Base-by-base conservation (phyloP, 805 yeast genomes). In the Metschnikowia colocasiae region DNA sequence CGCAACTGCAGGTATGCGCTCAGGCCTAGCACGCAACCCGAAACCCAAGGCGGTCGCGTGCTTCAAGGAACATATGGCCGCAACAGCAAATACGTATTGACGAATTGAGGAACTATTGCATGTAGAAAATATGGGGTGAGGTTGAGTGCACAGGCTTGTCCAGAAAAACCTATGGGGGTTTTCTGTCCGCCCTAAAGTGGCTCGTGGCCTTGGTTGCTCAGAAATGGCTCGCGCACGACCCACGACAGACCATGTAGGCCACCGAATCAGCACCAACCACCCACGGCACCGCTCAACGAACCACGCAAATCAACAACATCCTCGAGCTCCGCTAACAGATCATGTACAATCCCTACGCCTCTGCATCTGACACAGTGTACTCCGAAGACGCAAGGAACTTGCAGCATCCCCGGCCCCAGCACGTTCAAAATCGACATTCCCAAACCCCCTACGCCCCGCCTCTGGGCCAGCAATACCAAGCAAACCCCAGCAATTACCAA, bases 321-420 rank as follows among this genome's bases (percentile, higher is more conserved):
- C 22, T 13, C 13, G 26, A 22, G 16, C 22, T n/a, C 10, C 18
- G 16, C 13, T 15, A 12, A 27, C 32, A 27, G 12, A 31, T 7
- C 22, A 71, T 71, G 76, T 71, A 68, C 51, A 65, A 65, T 45
- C 75, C 76, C 4, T 71, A 71, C 55, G 69, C 69, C 15, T 54
- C 64, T 43, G 56, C 57, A 15, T 60, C 49, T 13, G 55, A 48
- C 32, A 31, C 52, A 23, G 41, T 43, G n/a, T 46, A 47, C 40
- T 36, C 49, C 35, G 51, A 43, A 37, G 54, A 50, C 31, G 35
- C 39, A 12, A 16, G 6, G 12, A 48, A 54, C 32, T 46, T 56
- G 32, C 56, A 56, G 37, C 59, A 56, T 45, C 59, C 59, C 1
- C 54, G 45, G 33, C 59, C 59, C n/a, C 59, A 56, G 36, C 59